Evolutionary conservation across 768 basidiomycete species (phyloP), one percentile per base, ranked within the genome.

Genomic region (Daedaleopsis sinensis): DNA sequence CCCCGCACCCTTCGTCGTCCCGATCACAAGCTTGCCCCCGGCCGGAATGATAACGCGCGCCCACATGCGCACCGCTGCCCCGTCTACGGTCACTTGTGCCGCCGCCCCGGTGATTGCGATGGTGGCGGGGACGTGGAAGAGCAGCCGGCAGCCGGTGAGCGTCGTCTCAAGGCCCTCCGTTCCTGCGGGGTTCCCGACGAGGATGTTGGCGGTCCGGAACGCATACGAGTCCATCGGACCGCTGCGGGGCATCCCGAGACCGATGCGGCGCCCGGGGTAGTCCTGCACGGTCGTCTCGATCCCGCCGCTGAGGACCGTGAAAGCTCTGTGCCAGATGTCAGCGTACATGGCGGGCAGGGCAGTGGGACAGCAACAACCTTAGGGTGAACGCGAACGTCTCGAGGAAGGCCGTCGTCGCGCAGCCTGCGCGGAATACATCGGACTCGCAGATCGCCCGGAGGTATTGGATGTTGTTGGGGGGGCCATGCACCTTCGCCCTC

Each of bases 141-240:
- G 73, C 4, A 87, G 65, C 19, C 77, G 78, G 51, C 79, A 79
- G 5, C 84, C 75, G 0, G 81, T 78, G 0, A 83, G 70, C 3
- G 80, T 71, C 52, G 84, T 66, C 68, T 91, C 89, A 7, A 91
- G 65, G 0, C 76, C 83, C 68, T 89, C 89, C 0, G 72, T 82
- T 10, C 69, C 77, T 1, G 69, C 65, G 0, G 71, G 58, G 67
- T 90, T 91, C 5, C 83, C 83, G 5, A 80, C 85, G 15, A 91
- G 73, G 38, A 83, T 62, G 65, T 90, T 89, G 10, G 82, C 88
- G 0, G 78, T 74, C 24, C 78, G 71, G 70, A 86, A 84, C 0
- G 88, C 83, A 11, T 83, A 68, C 11, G 76, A 59, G 66, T 91
- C 89, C 83, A 88, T 85, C 0, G 87, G 84, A 0, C 89, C 89